These are phyloP conservation scores for Galerina sulciceps DNA, from an alignment of 768 basidiomycete species.

Conservation along the genomic window DNA sequence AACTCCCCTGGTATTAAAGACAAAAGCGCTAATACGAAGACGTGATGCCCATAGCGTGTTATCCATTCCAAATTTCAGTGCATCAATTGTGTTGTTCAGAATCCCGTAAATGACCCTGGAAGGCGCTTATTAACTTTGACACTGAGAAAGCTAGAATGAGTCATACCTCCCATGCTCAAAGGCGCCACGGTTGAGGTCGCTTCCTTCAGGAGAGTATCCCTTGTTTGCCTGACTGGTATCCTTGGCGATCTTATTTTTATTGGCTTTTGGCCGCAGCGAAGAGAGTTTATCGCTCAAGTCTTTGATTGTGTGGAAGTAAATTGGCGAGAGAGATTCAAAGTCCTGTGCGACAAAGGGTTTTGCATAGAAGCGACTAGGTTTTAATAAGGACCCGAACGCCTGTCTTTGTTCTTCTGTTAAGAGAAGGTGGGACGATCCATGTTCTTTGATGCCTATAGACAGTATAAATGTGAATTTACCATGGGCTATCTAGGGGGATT, in stretches of 20 bases:
- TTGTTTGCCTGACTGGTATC: slow-evolving; percentile 51
- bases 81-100: slow-evolving; percentile 19
- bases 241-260: slow-evolving; percentile 32
- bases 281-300: slow-evolving; percentile 43
- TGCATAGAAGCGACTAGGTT: background rate
- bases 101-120: slow-evolving; percentile 27
- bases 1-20: slow-evolving; percentile 28
- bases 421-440: slow-evolving; percentile 50
- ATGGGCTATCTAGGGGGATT: background rate
- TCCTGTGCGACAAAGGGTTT: slow-evolving; percentile 13
- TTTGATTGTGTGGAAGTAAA: slow-evolving; percentile 36
- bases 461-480: background rate
- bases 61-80: slow-evolving; percentile 22
- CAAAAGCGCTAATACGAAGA: slow-evolving; percentile 28
- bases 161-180: slow-evolving; percentile 55
- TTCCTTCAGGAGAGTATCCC: slow-evolving; percentile 28
- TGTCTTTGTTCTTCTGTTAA: slow-evolving; percentile 37
- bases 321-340: slow-evolving; percentile 53
- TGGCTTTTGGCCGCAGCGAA: slow-evolving; percentile 39
- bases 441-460: slow-evolving; percentile 43
- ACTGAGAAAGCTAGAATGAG: background rate
- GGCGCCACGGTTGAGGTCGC: slow-evolving; percentile 35
- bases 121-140: background rate
- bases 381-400: slow-evolving; percentile 7
- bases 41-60: slow-evolving; percentile 23